phyloP scores from a whole-genome alignment of 139 green algal species.

The Pseudopediastrum boryanum region DNA sequence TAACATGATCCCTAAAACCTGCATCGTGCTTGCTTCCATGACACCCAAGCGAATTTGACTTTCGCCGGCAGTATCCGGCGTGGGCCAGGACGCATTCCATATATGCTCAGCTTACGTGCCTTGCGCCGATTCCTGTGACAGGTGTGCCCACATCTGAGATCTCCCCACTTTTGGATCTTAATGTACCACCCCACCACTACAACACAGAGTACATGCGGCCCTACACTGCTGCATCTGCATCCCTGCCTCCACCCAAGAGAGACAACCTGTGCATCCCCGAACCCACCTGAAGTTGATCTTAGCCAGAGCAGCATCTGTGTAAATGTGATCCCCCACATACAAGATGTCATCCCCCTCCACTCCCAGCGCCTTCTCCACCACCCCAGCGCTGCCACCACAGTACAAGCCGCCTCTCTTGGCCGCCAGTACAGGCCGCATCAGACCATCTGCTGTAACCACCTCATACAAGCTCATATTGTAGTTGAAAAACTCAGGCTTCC shows the following conservation, averaged over 20 bases:
- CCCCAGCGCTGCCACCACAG: conserved; percentile 75
- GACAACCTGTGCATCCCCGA: background rate
- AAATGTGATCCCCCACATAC: conserved; percentile 91
- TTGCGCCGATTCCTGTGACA: no score
- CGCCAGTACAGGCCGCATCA: conserved; percentile 84
- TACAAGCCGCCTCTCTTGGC: conserved; percentile 85
- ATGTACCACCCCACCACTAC: background rate
- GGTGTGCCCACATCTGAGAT: no score
- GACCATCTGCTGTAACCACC: conserved; percentile 91
- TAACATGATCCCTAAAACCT: no score
- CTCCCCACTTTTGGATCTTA: no score
- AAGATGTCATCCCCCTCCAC: conserved; percentile 90
- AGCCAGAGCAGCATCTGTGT: conserved; percentile 87
- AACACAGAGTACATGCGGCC: background rate
- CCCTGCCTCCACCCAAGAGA: background rate
- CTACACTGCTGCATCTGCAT: background rate
- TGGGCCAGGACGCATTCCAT: no score
- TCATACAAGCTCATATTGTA: conserved; percentile 83
- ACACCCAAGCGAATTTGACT: no score
- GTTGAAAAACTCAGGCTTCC: conserved; percentile 97
- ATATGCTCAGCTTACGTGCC: no score
- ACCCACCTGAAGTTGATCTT: conserved; percentile 86
- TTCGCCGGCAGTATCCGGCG: no score
- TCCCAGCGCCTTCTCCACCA: conserved; percentile 82
- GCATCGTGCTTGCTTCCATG: no score